These are phyloP conservation scores for Cystobasidium pallidum DNA, from an alignment of 1,284 basidiomycete genomes.

Conservation along the genomic window DNA sequence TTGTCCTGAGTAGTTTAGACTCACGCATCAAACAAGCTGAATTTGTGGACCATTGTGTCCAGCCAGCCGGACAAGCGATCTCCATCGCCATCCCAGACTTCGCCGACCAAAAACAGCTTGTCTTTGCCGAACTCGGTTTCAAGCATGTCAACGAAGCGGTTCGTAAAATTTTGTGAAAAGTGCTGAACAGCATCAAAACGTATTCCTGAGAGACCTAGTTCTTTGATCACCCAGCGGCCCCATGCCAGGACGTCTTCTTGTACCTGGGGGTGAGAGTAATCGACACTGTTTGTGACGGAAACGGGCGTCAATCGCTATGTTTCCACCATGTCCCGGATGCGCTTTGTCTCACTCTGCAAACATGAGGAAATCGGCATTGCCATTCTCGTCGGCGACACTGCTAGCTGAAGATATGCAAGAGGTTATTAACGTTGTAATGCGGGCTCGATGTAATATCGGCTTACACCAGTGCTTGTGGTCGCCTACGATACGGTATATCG, in stretches of 20 bases:
- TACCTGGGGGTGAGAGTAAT: conserved; percentile 81
- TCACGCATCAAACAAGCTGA: conserved; percentile 41
- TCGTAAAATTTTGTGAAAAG: conserved; percentile 60
- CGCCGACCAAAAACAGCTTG: conserved; percentile 61
- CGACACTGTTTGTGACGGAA: conserved; percentile 60
- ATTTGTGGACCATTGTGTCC: conserved; percentile 36
- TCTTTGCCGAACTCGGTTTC: conserved; percentile 59
- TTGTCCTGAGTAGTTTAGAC: not conserved
- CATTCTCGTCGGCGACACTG: conserved; percentile 39
- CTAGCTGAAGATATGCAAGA: conserved; percentile 1
- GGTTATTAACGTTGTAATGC: not conserved
- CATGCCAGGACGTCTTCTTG: conserved; percentile 59
- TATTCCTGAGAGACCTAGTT: conserved; percentile 71
- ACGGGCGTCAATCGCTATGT: not conserved
- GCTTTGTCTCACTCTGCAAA: conserved; percentile 23
- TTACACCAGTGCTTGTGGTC: conserved; percentile 62
- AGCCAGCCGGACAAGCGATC: conserved; percentile 27
- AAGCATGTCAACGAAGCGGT: conserved; percentile 63
- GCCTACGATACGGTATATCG: conserved; percentile 60
- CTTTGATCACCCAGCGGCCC: conserved; percentile 67
- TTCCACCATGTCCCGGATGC: not conserved
- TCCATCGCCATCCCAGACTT: conserved; percentile 37
- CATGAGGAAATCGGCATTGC: conserved; percentile 45
- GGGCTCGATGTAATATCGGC: not conserved
- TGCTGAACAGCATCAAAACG: conserved; percentile 57